Evolutionary conservation across 345 rosid genomes (phyloP), one percentile per base, ranked within the genome.

Genomic region (Aquilaria yunnanensis): DNA sequence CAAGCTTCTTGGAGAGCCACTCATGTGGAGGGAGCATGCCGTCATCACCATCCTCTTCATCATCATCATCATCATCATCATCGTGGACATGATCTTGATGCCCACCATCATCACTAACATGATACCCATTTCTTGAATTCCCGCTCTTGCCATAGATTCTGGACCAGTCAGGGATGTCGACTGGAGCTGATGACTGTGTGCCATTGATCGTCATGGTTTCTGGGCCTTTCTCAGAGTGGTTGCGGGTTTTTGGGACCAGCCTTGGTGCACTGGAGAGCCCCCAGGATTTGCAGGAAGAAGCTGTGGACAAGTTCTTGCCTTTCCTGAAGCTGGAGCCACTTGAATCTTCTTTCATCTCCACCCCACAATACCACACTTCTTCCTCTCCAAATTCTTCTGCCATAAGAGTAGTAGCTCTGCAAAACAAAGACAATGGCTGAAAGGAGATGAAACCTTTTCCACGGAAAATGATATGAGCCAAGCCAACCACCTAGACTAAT

Each of bases 111-210:
- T 69, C 63, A 32, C 53, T 67, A 55, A 57, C 75, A 61, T 67
- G 60, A 32, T 70, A 66, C 12, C 61, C 32, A 57, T 61, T 65
- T 47, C 51, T 67, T 64, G 64, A 68, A 51, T 55, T 59, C 61
- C 69, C 62, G 65, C 59, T 70, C 32, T 68, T 68, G 37, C 96
- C 90, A 59, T 94, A 90, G 66, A 88, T 79, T 79, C 85, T 86
- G 32, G 99, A 83, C 97, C 97, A 94, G 48, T 90, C 99, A 56
- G 97, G 99, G 45, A 90, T 84, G 69, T 83, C 80, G 60, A 94
- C 67, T 34, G 97, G 97, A 60, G 88, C 89, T 14, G 99, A 88
- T 48, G 93, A 84, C 61, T 73, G 90, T 52, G 67, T 81, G 54
- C 46, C 73, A 37, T 37, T 37, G 43, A 37, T 37, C 51, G 34